Evolutionary conservation across 164 flowering plant species (phyloP).

Genomic region (Annona squamosa): DNA sequence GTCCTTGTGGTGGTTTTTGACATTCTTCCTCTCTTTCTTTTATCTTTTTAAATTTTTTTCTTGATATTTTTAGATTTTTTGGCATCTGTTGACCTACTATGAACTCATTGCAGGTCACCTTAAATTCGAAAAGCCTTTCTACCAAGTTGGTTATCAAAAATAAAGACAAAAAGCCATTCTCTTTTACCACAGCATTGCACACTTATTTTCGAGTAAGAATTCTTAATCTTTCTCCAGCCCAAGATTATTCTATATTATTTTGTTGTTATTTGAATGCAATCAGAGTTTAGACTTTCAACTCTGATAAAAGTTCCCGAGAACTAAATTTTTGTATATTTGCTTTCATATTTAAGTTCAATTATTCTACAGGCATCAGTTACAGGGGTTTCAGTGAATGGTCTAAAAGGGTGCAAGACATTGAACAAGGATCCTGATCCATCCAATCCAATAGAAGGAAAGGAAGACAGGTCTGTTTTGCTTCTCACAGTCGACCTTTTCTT

Average conservation of each 20-base stretch:
- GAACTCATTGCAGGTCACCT: constrained; percentile 49
- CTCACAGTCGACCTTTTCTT: neutral
- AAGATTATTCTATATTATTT: constrained; percentile 1
- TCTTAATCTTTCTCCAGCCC: neutral
- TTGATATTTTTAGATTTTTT: neutral
- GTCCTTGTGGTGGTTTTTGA: neutral
- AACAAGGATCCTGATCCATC: constrained; percentile 91
- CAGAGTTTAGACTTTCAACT: neutral
- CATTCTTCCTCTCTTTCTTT: neutral
- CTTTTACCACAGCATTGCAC: constrained; percentile 80
- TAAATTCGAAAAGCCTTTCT: constrained; percentile 60
- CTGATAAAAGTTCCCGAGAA: neutral
- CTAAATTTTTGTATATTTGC: neutral
- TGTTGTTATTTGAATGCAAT: neutral
- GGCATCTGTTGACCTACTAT: neutral
- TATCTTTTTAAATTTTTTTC: neutral
- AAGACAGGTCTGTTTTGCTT: constrained; percentile 58
- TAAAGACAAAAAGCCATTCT: constrained; percentile 65
- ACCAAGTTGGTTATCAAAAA: constrained; percentile 71
- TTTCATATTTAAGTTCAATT: neutral
- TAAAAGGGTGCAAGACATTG: constrained; percentile 84
- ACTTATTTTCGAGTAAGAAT: constrained; percentile 82
- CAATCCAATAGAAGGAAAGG: constrained; percentile 70
- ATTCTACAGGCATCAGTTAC: constrained; percentile 58
- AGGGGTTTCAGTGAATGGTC: constrained; percentile 70